Base-by-base conservation (phyloP, 306 rosid species). In the Trichosanthes truncata region DNA sequence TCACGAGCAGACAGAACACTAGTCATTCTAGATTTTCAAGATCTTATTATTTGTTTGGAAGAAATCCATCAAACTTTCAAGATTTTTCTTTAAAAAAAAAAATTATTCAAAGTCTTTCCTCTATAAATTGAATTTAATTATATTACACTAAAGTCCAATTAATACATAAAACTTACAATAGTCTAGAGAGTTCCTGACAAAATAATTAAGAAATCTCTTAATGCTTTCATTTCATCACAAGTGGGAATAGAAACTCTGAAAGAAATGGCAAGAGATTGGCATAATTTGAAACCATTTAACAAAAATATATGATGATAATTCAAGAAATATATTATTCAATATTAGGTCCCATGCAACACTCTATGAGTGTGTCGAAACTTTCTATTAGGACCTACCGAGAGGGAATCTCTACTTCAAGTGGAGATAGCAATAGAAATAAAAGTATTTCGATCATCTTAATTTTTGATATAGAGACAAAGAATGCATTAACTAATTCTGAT, bases 181-280 rank as follows among this genome's bases (percentile, higher is more conserved):
- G 18, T 66, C 48, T 36, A 66, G 73, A 66, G 73, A 18, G 48
- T 66, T 18, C 48, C 73, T 36, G 26, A 66, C 25, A 66, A 36
- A 66, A 65, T 66, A 36, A 66, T 66, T 66, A 66, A 20, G 18
- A 66, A 18, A 66, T 66, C 46, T 18, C 7, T 66, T 66, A 66
- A 66, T 66, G 73, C 73, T 66, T 66, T 66, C 73, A 66, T 66
- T 66, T 66, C 73, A 66, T 66, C 73, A 66, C 73, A 66, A 66
- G 73, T 36, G 73, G 73, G 73, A 36, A 66, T 35, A 38, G 26
- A 36, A 66, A 9, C 15, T 66, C 15, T 66, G 68, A 66, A 36
- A 66, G 25, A 36, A 36, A 36, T 66, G 48, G 73, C 29, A 35
- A 35, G 13, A 65, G 15, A 65, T 17, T 17, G 72, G 21, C 41